Evolutionary conservation across 192 early-diverging fungal species (phyloP).

Genomic region (Rhizophagus sp.): DNA sequence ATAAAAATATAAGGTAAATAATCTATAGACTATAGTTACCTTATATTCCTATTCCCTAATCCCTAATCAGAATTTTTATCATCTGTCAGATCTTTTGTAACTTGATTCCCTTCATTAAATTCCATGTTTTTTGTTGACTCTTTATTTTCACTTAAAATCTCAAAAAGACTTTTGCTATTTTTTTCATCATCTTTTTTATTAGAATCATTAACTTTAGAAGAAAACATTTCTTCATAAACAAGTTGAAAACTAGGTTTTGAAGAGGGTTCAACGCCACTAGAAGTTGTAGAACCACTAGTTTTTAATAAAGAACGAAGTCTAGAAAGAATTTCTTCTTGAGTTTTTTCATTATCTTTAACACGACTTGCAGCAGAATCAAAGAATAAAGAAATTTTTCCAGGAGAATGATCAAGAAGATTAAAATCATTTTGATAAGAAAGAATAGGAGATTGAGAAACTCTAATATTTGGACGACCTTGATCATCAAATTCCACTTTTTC

Average conservation of each 20-base stretch:
- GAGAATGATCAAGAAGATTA: neutral
- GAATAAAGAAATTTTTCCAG: neutral
- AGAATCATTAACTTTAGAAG: neutral
- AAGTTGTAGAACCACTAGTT: neutral
- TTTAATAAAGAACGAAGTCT: neutral
- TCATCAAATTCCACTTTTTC: slow-evolving; percentile 53
- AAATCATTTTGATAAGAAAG: neutral
- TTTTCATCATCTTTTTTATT: neutral
- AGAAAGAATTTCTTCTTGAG: neutral
- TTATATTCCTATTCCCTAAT: too few species aligned
- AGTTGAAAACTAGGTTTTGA: neutral
- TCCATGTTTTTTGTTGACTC: too few species aligned
- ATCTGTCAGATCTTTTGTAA: too few species aligned
- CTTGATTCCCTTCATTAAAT: too few species aligned
- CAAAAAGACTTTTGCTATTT: too few species aligned
- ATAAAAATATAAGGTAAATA: too few species aligned
- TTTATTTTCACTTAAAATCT: too few species aligned
- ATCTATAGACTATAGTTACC: too few species aligned
- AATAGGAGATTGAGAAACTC: slow-evolving; percentile 30
- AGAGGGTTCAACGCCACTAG: neutral
- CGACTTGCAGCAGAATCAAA: slow-evolving; percentile 1
- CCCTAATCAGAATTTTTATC: too few species aligned
- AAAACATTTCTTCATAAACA: neutral
- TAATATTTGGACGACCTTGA: slow-evolving; percentile 50
- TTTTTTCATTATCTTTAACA: neutral